phyloP scores from a whole-genome alignment of 2,329 filamentous ascomycete species.

The Cladosporium cucumerinum region DNA sequence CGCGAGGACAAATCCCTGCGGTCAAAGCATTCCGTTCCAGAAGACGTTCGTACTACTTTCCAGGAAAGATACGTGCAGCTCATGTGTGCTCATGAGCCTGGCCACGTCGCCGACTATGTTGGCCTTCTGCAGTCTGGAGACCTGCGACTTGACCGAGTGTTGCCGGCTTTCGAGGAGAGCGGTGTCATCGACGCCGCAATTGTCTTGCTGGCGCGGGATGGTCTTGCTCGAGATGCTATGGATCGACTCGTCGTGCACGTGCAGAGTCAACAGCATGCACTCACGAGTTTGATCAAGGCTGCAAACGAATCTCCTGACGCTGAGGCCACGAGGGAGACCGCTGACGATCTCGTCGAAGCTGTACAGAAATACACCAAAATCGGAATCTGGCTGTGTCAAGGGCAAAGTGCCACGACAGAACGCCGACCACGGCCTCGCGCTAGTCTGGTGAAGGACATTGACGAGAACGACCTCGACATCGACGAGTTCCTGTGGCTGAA shows the following conservation, averaged over 20 bases:
- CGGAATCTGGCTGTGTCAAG: conserved; percentile 92
- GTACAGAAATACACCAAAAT: conserved; percentile 88
- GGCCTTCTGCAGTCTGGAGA: conserved; percentile 72
- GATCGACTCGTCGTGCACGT: conserved; percentile 78
- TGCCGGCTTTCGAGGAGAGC: conserved; percentile 84
- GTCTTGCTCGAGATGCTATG: conserved; percentile 80
- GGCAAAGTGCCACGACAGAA: conserved; percentile 64
- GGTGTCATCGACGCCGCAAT: conserved; percentile 92
- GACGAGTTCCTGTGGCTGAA: conserved; percentile 66
- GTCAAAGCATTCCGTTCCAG: conserved; percentile 19
- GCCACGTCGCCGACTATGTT: conserved; percentile 82
- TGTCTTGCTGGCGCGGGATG: conserved; percentile 83
- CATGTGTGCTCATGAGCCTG: conserved; percentile 81
- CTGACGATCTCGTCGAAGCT: conserved; percentile 69
- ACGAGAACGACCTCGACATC: conserved; percentile 56
- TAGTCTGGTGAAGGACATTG: conserved; percentile 42
- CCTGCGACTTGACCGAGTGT: conserved; percentile 71
- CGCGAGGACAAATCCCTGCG: conserved; percentile 33
- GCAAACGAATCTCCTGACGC: conserved; percentile 56
- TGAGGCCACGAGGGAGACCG: conserved; percentile 60
- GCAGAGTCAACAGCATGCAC: conserved; percentile 70
- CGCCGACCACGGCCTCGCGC: conserved; percentile 33
- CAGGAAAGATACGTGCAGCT: conserved; percentile 83
- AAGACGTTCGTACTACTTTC: conserved; percentile 48
- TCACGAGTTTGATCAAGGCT: conserved; percentile 69